Conservation (phyloP, 768 basidiomycete genomes). For the Sarcodon aspratus region DNA sequence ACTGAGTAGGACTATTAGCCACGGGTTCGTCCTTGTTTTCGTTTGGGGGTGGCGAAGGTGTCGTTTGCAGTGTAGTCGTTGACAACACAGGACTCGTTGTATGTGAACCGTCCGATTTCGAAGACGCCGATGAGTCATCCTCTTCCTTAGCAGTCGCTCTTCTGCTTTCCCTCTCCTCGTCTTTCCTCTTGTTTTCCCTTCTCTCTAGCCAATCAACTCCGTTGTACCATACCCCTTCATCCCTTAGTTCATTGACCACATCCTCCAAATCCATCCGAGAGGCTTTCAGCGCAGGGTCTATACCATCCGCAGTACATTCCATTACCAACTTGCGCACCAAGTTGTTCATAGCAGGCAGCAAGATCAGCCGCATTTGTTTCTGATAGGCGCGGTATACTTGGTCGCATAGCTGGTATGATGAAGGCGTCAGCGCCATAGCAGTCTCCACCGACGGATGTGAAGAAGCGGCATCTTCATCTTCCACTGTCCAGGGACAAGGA, state of each 20-base stretch:
- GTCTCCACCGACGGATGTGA: constrained; percentile 39
- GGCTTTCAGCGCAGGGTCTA: constrained; percentile 44
- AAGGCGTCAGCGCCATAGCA: constrained; percentile 41
- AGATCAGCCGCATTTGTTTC: constrained; percentile 45
- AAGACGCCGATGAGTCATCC: constrained; percentile 38
- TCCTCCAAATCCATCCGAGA: constrained; percentile 50
- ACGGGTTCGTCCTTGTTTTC: constrained; percentile 20
- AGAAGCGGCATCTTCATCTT: constrained; percentile 11
- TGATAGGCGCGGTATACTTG: constrained; percentile 47
- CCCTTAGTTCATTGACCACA: constrained; percentile 42
- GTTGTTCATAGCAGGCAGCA: constrained; percentile 58
- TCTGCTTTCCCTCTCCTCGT: constrained; percentile 12
- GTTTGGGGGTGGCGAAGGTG: constrained; percentile 59
- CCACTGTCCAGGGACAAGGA: constrained; percentile 51
- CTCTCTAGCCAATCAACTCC: constrained; percentile 59
- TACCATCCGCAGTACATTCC: constrained; percentile 39
- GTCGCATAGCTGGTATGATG: constrained; percentile 53
- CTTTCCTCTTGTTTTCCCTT: constrained; percentile 25
- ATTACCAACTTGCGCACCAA: constrained; percentile 55
- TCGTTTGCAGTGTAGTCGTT: constrained; percentile 67
- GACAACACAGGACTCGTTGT: constrained; percentile 65
- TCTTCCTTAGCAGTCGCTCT: constrained; percentile 16
- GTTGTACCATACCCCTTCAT: constrained; percentile 59
- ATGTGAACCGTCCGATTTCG: constrained; percentile 41
- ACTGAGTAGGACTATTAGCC: constrained; percentile 12